Conservation (phyloP, 1,284 basidiomycete species). For the Coniferiporia weirii region DNA sequence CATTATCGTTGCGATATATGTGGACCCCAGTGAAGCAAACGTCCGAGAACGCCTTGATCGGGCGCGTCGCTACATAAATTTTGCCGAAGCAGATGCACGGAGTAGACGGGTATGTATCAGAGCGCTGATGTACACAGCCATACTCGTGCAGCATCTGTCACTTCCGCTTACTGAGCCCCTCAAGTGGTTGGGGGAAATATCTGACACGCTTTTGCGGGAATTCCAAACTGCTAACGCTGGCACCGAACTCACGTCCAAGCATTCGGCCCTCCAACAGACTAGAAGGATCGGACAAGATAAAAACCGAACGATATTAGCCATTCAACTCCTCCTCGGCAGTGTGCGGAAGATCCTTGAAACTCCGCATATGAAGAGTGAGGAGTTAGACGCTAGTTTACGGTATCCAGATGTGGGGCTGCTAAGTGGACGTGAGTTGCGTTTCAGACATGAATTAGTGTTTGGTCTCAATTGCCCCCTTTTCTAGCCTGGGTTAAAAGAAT, state of each 20-base stretch:
- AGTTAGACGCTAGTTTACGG: constrained; percentile 22
- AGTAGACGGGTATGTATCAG: constrained; percentile 73
- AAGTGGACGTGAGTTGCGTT: constrained; percentile 45
- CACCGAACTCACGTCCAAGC: constrained; percentile 22
- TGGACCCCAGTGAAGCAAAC: constrained; percentile 52
- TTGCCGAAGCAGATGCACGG: constrained; percentile 62
- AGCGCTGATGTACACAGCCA: constrained; percentile 72
- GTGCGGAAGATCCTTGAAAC: constrained; percentile 58
- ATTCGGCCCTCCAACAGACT: constrained; percentile 14
- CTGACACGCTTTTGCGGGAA: constrained; percentile 56
- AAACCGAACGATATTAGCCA: constrained; percentile 27
- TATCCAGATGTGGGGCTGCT: constrained; percentile 70
- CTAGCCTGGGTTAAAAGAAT: constrained; percentile 61
- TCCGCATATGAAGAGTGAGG: constrained; percentile 35
- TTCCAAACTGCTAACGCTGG: constrained; percentile 23
- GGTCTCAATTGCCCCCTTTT: constrained; percentile 9
- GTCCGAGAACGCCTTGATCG: constrained; percentile 52
- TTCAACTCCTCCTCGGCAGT: constrained; percentile 55
- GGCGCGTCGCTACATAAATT: constrained; percentile 65
- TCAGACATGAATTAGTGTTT: constrained; percentile 1
- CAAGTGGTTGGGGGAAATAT: constrained; percentile 67
- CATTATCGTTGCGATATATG: constrained; percentile 70
- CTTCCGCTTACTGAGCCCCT: constrained; percentile 53
- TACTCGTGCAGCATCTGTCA: constrained; percentile 58
- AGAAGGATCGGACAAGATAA: constrained; percentile 19